Conservation (phyloP, 108 stramenopile species). For the Asterionellopsis glacialis region DNA sequence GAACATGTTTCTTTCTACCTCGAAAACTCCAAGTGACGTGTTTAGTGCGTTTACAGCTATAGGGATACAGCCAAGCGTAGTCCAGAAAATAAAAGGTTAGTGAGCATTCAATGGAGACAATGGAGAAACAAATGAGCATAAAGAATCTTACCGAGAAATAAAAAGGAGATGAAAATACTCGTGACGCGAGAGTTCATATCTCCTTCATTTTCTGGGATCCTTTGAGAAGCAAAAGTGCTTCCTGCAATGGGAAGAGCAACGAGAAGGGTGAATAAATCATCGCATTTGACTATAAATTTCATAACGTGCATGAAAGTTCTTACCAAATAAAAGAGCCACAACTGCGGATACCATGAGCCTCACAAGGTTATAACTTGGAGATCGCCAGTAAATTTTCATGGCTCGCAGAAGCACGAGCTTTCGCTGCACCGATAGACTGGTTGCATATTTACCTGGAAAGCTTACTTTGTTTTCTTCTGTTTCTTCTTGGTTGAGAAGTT, state of each 20-base stretch:
- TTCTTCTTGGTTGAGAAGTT: constrained; percentile 13
- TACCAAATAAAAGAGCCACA: constrained; percentile 48
- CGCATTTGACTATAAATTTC: neutral
- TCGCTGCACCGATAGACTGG: constrained; percentile 24
- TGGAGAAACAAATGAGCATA: neutral
- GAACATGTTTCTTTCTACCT: constrained; percentile 74
- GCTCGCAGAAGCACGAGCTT: constrained; percentile 36
- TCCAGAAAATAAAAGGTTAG: neutral
- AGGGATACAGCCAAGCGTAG: too few species aligned
- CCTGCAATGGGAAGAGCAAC: constrained; percentile 5
- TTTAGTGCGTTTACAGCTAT: constrained; percentile 46
- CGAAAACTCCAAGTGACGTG: constrained; percentile 58
- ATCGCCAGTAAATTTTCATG: constrained; percentile 50
- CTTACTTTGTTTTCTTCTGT: constrained; percentile 32
- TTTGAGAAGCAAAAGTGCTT: constrained; percentile 43
- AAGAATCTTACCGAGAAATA: constrained; percentile 27
- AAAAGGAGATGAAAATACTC: constrained; percentile 48
- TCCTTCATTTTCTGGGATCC: constrained; percentile 39
- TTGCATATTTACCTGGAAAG: constrained; percentile 40
- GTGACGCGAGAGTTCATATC: constrained; percentile 60
- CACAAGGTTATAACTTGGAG: constrained; percentile 54
- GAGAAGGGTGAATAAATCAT: neutral
- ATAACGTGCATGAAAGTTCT: neutral
- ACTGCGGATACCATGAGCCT: constrained; percentile 40
- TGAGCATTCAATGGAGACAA: neutral